Conservation (phyloP, 306 rosid genomes). For the Biancaea sappan region DNA sequence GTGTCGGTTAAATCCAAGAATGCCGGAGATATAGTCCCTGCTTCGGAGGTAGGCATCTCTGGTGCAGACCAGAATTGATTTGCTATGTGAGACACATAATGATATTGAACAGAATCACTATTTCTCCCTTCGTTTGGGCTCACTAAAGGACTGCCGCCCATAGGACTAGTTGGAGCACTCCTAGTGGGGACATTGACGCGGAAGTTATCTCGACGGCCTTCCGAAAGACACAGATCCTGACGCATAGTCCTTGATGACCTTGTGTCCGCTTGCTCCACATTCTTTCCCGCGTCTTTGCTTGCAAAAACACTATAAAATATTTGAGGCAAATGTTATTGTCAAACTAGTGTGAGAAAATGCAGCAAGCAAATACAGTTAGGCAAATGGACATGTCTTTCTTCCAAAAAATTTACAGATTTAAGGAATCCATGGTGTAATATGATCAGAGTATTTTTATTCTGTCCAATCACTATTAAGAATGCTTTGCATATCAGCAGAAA, state of each 20-base stretch:
- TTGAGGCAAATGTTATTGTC: slow-evolving; percentile 12
- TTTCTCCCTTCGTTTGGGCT: slow-evolving; percentile 52
- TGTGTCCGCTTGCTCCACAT: slow-evolving; percentile 39
- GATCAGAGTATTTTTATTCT: background rate
- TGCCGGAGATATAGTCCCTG: slow-evolving; percentile 49
- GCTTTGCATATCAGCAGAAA: background rate
- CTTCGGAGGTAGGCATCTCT: slow-evolving; percentile 50
- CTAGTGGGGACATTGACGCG: slow-evolving; percentile 47
- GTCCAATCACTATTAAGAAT: background rate
- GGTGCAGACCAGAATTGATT: slow-evolving; percentile 89
- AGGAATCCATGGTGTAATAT: background rate
- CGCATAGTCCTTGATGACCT: slow-evolving; percentile 39
- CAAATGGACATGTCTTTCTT: background rate
- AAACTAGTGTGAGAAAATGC: slow-evolving; percentile 11
- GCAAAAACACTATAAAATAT: slow-evolving; percentile 53
- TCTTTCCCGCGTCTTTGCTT: slow-evolving; percentile 39
- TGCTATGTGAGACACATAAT: slow-evolving; percentile 42
- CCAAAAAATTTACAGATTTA: background rate
- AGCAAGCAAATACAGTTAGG: background rate
- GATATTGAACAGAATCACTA: slow-evolving; percentile 53
- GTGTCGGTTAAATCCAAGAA: slow-evolving; percentile 56
- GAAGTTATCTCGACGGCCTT: slow-evolving; percentile 34
- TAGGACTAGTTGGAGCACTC: slow-evolving; percentile 76
- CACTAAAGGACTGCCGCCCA: slow-evolving; percentile 54
- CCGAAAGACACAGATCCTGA: slow-evolving; percentile 30